These are phyloP conservation scores for Batkoa obscura DNA, from an alignment of 371 early-diverging fungal genomes.

Conservation along the genomic window DNA sequence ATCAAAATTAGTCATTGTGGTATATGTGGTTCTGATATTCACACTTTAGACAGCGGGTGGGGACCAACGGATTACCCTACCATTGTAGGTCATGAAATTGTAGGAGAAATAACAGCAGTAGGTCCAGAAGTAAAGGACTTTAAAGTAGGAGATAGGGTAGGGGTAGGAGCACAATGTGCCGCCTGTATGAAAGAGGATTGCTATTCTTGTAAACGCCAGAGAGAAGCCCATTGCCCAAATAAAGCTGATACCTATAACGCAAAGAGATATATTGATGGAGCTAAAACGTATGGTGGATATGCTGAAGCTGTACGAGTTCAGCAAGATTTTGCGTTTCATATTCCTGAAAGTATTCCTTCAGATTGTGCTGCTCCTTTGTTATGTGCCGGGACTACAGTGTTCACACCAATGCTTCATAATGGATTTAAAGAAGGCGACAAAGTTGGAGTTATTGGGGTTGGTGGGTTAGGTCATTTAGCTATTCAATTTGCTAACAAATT, in stretches of 20 bases:
- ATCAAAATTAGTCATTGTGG: constrained; percentile 27
- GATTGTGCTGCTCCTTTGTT: constrained; percentile 23
- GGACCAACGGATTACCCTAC: constrained; percentile 13
- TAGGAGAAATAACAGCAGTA: constrained; percentile 36
- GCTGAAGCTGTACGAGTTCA: constrained; percentile 20
- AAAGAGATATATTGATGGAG: not conserved
- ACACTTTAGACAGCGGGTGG: constrained; percentile 42
- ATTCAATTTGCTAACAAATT: constrained; percentile 38
- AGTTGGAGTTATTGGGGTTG: constrained; percentile 51
- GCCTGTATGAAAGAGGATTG: constrained; percentile 22
- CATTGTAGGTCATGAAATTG: constrained; percentile 65
- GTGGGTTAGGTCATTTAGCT: constrained; percentile 50
- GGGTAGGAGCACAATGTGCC: constrained; percentile 39
- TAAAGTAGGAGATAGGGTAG: constrained; percentile 54
- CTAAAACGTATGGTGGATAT: constrained; percentile 23
- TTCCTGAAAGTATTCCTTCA: constrained; percentile 24
- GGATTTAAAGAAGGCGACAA: constrained; percentile 26
- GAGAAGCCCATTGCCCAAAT: constrained; percentile 39
- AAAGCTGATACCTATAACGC: constrained; percentile 16
- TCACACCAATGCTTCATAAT: constrained; percentile 28
- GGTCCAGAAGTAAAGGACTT: constrained; percentile 26
- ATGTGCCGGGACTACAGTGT: constrained; percentile 56
- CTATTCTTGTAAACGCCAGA: constrained; percentile 46
- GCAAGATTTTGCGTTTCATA: constrained; percentile 22
- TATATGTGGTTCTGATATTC: constrained; percentile 38